phyloP scores from a whole-genome alignment of 2,329 filamentous ascomycete genomes.

The Ophiosphaerella korrae region DNA sequence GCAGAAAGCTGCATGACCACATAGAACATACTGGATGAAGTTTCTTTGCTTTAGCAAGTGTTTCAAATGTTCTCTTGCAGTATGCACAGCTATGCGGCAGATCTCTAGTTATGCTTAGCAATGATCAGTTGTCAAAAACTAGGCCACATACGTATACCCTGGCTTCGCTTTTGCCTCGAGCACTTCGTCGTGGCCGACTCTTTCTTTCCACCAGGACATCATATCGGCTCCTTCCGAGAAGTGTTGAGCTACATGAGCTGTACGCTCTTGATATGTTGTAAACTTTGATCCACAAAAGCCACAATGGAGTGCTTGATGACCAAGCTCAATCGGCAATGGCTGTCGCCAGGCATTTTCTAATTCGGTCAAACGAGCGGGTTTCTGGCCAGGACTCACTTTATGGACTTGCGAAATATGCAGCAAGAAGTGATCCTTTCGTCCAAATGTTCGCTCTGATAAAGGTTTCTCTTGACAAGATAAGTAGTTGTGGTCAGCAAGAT shows the following conservation, averaged over 20 bases:
- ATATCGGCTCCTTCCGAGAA: constrained; percentile 32
- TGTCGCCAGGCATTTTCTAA: constrained; percentile 29
- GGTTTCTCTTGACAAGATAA: constrained; percentile 63
- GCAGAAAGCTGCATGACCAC: constrained; percentile 36
- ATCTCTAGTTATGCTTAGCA: constrained; percentile 7
- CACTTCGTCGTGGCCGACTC: constrained; percentile 21
- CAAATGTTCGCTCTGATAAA: constrained; percentile 59
- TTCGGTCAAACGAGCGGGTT: constrained; percentile 40
- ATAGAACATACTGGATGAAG: constrained; percentile 28
- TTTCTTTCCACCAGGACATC: constrained; percentile 32
- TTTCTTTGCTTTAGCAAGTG: constrained; percentile 19
- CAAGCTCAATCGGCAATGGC: constrained; percentile 17
- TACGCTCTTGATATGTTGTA: constrained; percentile 26
- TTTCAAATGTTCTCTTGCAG: constrained; percentile 26
- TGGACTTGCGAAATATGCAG: constrained; percentile 58
- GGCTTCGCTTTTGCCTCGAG: background rate
- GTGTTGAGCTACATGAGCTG: constrained; percentile 31
- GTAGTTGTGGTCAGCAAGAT: constrained; percentile 59
- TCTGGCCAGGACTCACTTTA: constrained; percentile 47
- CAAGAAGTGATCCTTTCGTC: constrained; percentile 56
- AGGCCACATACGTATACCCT: constrained; percentile 18
- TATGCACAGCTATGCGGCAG: constrained; percentile 27
- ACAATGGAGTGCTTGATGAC: constrained; percentile 32
- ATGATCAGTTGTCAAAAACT: background rate
- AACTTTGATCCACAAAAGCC: constrained; percentile 33